Base-by-base conservation (phyloP, 2,329 filamentous ascomycete genomes). In the Colletotrichum scovillei region DNA sequence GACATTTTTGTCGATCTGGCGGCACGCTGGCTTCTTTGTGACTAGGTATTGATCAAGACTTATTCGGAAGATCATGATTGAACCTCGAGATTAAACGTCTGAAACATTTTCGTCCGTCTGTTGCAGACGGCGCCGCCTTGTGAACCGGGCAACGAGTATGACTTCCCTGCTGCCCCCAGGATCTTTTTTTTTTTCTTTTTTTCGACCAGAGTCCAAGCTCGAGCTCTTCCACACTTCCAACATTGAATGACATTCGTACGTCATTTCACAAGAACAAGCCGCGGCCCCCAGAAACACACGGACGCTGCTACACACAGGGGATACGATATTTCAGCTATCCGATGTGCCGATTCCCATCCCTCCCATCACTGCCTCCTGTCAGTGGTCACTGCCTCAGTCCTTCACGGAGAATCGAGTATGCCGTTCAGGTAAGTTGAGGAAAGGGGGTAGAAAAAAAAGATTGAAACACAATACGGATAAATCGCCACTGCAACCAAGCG, bases 251-350 rank as follows among this genome's bases (percentile, higher is more conserved):
- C 28, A 24, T 38, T 24, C 38, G 62, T 56, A 53, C 32, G 53
- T 66, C 67, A 62, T 60, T 28, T 62, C 22, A 53, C 56, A 30
- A 58, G 30, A 19, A 42, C 55, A 22, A 30, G 14, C 46, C 62
- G 46, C 11, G 22, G 14, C 35, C 49, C 46, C 24, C 16, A 46
- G 38, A 24, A 24, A 46, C 58, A 28, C 58, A 30, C 7, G 26
- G 19, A 24, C 60, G 9, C 60, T 9, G 14, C 28, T 42, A 32
- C 32, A 32, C 28, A 22, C 60, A 53, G 46, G n/a, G 2, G 16
- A 35, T 46, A 46, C n/a, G 14, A 52, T 63, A 52, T 35, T 8
- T n/a, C 42, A 46, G 42, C 42, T 46, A 46, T 46, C 42, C 42
- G 42, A n/a, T 46, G 35, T 42, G 35, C 35, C 5, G 35, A 42